Evolutionary conservation across 2,329 filamentous ascomycete genomes (phyloP).

Genomic region (Ascochyta clinopodiicola): DNA sequence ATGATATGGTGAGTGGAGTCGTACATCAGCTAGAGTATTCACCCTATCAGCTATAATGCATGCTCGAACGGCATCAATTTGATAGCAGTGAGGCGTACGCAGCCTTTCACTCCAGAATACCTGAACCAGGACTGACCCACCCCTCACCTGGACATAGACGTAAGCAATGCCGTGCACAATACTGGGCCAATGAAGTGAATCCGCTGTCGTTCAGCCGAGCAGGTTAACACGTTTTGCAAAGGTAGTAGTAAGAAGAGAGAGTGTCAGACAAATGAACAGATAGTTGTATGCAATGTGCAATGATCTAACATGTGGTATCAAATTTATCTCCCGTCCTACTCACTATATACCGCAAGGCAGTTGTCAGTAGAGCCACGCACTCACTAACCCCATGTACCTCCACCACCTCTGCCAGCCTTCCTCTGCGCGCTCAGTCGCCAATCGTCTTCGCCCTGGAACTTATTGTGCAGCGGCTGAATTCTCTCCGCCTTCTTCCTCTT

Average conservation of each 20-base stretch:
- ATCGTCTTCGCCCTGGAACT: slow-evolving; percentile 90
- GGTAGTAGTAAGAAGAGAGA: neutral
- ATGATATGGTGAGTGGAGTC: too few relatives aligned
- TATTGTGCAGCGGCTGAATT: slow-evolving; percentile 94
- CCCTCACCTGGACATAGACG: too few relatives aligned
- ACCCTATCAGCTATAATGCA: too few relatives aligned
- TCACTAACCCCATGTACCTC: slow-evolving; percentile 86
- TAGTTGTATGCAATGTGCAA: neutral
- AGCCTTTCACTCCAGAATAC: too few relatives aligned
- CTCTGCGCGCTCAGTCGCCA: slow-evolving; percentile 92
- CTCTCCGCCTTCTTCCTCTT: slow-evolving; percentile 94
- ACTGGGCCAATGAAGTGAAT: too few relatives aligned
- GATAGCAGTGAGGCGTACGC: too few relatives aligned
- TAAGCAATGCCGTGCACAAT: too few relatives aligned
- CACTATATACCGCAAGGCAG: too few relatives aligned
- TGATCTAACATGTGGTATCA: neutral
- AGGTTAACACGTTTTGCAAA: neutral
- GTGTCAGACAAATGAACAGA: neutral
- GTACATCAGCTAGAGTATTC: too few relatives aligned
- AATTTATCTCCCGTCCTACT: neutral
- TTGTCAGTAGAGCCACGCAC: neutral
- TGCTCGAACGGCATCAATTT: too few relatives aligned
- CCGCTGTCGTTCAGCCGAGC: too few relatives aligned
- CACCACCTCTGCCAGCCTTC: slow-evolving; percentile 82
- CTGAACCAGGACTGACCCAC: too few relatives aligned